Base-by-base conservation (phyloP, 768 basidiomycete genomes). In the Mycena maculata region DNA sequence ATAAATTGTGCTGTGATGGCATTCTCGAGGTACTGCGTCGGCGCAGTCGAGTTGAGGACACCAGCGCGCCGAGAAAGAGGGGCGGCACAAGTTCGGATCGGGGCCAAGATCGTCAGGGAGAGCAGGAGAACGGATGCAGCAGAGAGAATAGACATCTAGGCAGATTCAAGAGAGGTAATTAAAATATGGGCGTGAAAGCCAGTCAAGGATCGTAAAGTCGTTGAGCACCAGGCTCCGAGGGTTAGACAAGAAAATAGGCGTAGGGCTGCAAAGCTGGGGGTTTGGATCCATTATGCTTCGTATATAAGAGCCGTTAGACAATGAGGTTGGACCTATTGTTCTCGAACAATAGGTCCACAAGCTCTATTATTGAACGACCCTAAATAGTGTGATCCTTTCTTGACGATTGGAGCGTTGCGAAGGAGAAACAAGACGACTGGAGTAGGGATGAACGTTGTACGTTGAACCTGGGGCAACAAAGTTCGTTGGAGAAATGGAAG, bases 1-100 rank as follows among this genome's bases (percentile, higher is more conserved):
- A 85, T 77, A 48, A 81, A 78, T 70, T 86, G 86, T 13, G 87
- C 87, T 42, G 82, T 81, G 22, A 86, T 73, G 5, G 76, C 87
- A 63, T 88, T 88, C 67, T 84, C 57, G 30, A 61, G 12, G 60
- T 52, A 68, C 18, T 57, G 56, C 45, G 39, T 42, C 25, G 64
- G 56, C 13, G 64, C 60, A 42, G 62, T 49, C 2, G 60, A 55
- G 58, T 61, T 61, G 50, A 69, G 38, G 31, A 41, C 9, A 9
- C 2, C 10, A 16, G 18, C 22, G 31, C 45, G 59, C 47, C 28
- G 25, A 25, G 54, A 42, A 20, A 68, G 22, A 2, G 67, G 67
- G 1, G 67, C 67, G 1, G 67, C 67, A 49, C 15, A 25, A 28
- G n/a, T 55, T 20, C 36, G 50, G 5, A 68, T 47, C 20, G 66